Evolutionary conservation across 345 rosid species (phyloP).

Genomic region (Zanthoxylum bungeanum): DNA sequence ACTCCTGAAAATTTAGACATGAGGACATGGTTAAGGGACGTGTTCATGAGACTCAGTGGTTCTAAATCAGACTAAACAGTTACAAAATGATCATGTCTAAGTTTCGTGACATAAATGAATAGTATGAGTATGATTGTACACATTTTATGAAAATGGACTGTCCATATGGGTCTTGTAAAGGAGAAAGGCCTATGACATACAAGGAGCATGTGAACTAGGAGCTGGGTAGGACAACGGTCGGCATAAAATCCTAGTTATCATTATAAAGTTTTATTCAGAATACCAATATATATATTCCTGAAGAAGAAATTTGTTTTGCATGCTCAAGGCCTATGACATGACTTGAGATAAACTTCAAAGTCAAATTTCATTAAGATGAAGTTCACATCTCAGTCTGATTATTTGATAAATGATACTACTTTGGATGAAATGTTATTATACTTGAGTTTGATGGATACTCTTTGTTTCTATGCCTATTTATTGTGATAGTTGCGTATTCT

Average conservation of each 20-base stretch:
- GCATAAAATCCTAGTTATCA: not conserved
- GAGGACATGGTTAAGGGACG: not conserved
- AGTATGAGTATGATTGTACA: not conserved
- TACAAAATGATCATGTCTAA: not conserved
- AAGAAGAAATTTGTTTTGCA: not conserved
- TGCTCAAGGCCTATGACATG: not conserved
- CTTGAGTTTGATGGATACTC: conserved; percentile 8
- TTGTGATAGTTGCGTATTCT: not conserved
- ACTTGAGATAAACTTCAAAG: not conserved
- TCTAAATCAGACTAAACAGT: not conserved
- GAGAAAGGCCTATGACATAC: not conserved
- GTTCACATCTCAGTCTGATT: not conserved
- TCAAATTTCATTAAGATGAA: not conserved
- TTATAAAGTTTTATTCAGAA: not conserved
- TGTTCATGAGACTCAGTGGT: not conserved
- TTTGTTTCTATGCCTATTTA: conserved; percentile 15
- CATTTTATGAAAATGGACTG: not conserved
- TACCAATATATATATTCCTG: not conserved
- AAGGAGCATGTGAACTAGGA: not conserved
- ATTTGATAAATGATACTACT: not conserved
- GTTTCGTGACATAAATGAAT: not conserved
- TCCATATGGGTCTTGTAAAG: not conserved
- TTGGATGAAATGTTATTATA: not conserved
- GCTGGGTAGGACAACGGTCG: not conserved
- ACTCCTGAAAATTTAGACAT: not conserved